Evolutionary conservation across 2,329 filamentous ascomycete species (phyloP), one percentile per base, ranked within the genome.

Genomic region (Penicillium aurantiogriseum): DNA sequence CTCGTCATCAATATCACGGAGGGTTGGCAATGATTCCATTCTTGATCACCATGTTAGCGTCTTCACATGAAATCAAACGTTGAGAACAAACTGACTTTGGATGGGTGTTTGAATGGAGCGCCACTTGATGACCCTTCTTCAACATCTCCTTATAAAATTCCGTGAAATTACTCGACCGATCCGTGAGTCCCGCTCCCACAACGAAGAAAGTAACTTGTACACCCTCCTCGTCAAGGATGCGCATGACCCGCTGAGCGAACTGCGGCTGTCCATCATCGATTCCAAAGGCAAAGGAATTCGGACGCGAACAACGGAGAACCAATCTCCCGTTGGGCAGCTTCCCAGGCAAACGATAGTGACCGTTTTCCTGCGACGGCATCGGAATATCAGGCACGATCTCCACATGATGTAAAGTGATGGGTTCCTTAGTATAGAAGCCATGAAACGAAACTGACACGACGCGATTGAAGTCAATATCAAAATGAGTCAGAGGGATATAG

Each of bases 151-250:
- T 77, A 76, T 90, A 89, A 25, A 88, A 81, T 43, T 77, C 78
- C 25, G 84, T 85, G 50, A 89, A 80, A 65, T 88, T 88, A 21
- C 84, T 87, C 21, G 77, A 74, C 3, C 68, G 58, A 67, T 88
- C 84, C 17, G 84, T 75, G 0, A 90, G 78, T 1, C 86, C 84
- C 2, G 81, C 79, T 10, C 86, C 87, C 43, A 89, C 85, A 36
- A 86, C 88, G 75, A 90, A 90, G 72, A 90, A 89, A 2, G 87
- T 90, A 3, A 88, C 86, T 62, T 84, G 81, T 64, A 89, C 85
- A 54, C 77, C 71, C 51, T 85, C 86, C 21, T 83, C 81, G 21
- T 83, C 80, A 64, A 90, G 77, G 52, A 87, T 84, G 40, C 81
- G 74, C 74, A 88, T 82, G 21, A 88, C 84, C 60, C 83, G 73